Conservation (phyloP, 2,329 filamentous ascomycete species). For the Aspergillus felis region DNA sequence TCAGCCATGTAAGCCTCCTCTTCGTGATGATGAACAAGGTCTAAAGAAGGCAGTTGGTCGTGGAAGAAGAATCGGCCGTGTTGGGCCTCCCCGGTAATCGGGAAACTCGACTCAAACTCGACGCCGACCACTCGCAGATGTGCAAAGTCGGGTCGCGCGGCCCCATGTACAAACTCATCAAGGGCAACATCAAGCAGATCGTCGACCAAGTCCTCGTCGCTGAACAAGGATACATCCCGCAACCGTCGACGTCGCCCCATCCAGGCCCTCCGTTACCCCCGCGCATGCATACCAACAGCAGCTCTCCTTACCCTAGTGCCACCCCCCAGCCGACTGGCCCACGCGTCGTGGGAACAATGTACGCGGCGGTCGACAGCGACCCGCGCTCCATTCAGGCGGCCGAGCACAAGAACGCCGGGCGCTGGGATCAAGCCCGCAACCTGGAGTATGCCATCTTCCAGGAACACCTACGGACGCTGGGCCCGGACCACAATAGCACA, state of each 20-base stretch:
- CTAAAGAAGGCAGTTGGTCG: slow-evolving; percentile 22
- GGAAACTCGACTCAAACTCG: slow-evolving; percentile 33
- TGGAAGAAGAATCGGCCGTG: slow-evolving; percentile 34
- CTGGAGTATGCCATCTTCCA: slow-evolving; percentile 29
- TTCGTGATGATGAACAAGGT: fast-evolving
- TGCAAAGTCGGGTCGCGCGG: slow-evolving; percentile 28
- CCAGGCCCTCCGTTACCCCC: slow-evolving; percentile 24
- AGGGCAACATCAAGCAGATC: slow-evolving; percentile 31
- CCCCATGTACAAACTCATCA: slow-evolving; percentile 29
- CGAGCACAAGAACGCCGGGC: slow-evolving; percentile 23
- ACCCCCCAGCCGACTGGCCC: slow-evolving; percentile 7
- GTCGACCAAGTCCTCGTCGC: slow-evolving; percentile 27
- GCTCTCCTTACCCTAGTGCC: slow-evolving; percentile 19
- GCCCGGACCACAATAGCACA: slow-evolving; percentile 27
- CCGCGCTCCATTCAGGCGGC: slow-evolving; percentile 24
- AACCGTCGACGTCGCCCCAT: slow-evolving; percentile 13
- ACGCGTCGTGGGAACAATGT: slow-evolving; percentile 18
- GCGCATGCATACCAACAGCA: slow-evolving; percentile 27
- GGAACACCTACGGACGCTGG: slow-evolving; percentile 24
- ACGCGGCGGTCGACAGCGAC: slow-evolving; percentile 21
- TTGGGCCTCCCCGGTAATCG: slow-evolving; percentile 30
- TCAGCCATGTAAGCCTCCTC: slow-evolving; percentile 27
- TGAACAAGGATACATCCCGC: slow-evolving; percentile 28
- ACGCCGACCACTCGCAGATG: slow-evolving; percentile 35
- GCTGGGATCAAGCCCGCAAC: slow-evolving; percentile 27